phyloP scores from a whole-genome alignment of 441 rosid species.

The Euphorbia schlechtendalii region DNA sequence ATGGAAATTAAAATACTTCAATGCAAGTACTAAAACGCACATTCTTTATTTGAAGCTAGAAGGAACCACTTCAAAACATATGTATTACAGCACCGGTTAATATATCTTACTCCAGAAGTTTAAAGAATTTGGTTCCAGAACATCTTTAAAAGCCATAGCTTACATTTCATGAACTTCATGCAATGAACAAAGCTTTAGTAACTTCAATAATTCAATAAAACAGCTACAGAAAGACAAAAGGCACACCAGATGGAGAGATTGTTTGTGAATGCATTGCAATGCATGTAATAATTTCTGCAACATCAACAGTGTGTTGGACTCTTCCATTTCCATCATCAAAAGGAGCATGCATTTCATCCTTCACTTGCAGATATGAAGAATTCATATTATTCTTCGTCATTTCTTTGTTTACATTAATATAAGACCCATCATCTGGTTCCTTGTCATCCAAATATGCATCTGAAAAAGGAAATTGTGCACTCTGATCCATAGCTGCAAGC shows the following conservation, averaged over 20 bases:
- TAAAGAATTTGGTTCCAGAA: background rate
- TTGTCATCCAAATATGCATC: slow-evolving; percentile 59
- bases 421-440: slow-evolving; percentile 56
- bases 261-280: slow-evolving; percentile 95
- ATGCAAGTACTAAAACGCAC: background rate
- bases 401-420: slow-evolving; percentile 32
- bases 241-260: slow-evolving; percentile 92
- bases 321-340: slow-evolving; percentile 91
- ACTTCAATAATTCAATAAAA: slow-evolving; percentile 2
- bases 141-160: background rate
- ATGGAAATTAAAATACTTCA: background rate
- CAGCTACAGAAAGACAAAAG: slow-evolving; percentile 11
- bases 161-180: background rate
- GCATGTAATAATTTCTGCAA: slow-evolving; percentile 97
- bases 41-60: background rate
- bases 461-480: slow-evolving; percentile 73
- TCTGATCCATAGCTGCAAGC: slow-evolving; percentile 97
- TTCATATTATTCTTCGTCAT: slow-evolving; percentile 38
- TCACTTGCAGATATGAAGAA: slow-evolving; percentile 41
- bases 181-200: background rate
- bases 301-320: slow-evolving; percentile 84
- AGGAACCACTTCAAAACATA: background rate
- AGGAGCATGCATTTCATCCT: slow-evolving; percentile 62
- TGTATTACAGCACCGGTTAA: background rate
- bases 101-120: background rate